These are phyloP conservation scores for Starmerella bombi DNA, from an alignment of 805 yeast genomes.

Conservation along the genomic window DNA sequence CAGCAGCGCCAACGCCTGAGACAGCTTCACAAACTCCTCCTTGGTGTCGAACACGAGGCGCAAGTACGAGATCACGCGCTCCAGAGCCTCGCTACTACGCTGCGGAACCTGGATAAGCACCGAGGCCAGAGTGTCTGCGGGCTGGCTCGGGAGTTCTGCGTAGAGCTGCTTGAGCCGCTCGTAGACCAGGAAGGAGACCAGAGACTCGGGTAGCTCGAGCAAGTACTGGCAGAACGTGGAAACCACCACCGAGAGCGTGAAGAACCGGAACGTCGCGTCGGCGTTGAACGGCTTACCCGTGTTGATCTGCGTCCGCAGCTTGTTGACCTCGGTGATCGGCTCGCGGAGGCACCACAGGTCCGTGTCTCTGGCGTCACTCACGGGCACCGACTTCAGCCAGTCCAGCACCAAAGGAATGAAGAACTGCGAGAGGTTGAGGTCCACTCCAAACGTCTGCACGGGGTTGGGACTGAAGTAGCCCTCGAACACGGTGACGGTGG, in stretches of 20 bases:
- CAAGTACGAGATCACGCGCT: conserved; percentile 17
- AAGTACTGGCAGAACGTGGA: conserved; percentile 52
- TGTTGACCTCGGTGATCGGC: conserved; percentile 44
- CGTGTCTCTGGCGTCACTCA: conserved; percentile 1
- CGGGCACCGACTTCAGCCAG: conserved; percentile 28
- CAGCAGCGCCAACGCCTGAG: conserved; percentile 18
- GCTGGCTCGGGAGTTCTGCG: conserved; percentile 9
- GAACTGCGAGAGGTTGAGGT: conserved; percentile 50
- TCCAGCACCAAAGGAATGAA: conserved; percentile 47
- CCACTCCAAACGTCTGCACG: conserved; percentile 71
- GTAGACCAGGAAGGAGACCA: conserved; percentile 48
- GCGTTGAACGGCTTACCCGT: conserved; percentile 25
- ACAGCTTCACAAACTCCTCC: conserved; percentile 9
- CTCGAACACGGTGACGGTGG: conserved; percentile 56
- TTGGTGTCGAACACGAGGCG: background rate
- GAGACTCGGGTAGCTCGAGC: conserved; percentile 62
- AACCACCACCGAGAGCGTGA: conserved; percentile 41
- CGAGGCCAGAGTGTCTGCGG: conserved; percentile 15
- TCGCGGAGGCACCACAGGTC: conserved; percentile 44
- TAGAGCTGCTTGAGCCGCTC: conserved; percentile 49
- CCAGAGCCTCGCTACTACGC: conserved; percentile 15
- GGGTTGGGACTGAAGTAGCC: conserved; percentile 49
- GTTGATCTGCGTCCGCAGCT: conserved; percentile 36
- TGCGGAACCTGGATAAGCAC: conserved; percentile 21
- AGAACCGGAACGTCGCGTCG: conserved; percentile 27